A percentile compares a stretch with the other conserved stretches of the same genome.
phyloP scores from a whole-genome alignment of 1,139 yeast species.

The Candida gigantensis region DNA sequence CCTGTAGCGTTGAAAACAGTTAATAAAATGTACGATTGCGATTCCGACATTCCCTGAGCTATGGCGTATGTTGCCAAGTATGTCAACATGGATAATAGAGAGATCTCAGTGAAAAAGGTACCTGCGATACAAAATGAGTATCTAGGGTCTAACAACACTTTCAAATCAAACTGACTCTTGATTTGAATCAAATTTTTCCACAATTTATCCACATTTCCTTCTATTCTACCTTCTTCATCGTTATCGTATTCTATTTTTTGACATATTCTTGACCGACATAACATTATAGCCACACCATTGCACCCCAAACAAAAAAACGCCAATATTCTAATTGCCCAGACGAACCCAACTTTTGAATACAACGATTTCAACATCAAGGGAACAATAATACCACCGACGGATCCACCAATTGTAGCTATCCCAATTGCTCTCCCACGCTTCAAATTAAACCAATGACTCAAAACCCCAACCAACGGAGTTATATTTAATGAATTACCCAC shows the following conservation, averaged over 20 bases:
- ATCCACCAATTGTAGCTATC: constrained; percentile 41
- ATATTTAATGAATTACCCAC: constrained; percentile 37
- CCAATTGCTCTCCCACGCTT: constrained; percentile 40
- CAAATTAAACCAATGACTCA: constrained; percentile 40
- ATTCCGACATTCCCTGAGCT: constrained; percentile 52
- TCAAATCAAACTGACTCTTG: constrained; percentile 24
- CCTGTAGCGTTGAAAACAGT: constrained; percentile 63
- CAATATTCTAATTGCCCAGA: constrained; percentile 37
- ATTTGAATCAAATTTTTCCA: constrained; percentile 25
- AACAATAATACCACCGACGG: constrained; percentile 39
- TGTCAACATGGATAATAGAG: constrained; percentile 53
- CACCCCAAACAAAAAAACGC: constrained; percentile 35
- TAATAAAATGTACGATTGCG: constrained; percentile 52
- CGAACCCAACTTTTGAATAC: constrained; percentile 32
- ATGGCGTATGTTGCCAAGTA: constrained; percentile 59
- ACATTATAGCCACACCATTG: constrained; percentile 18
- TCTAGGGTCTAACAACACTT: constrained; percentile 28
- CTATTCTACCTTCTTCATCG: too few species aligned
- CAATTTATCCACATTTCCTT: constrained; percentile 16
- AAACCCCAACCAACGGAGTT: constrained; percentile 38
- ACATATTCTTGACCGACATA: constrained; percentile 12
- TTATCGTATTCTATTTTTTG: constrained; percentile 1
- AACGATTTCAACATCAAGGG: constrained; percentile 35
- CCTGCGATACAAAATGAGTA: constrained; percentile 30
- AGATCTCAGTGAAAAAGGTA: constrained; percentile 53